Base-by-base conservation (phyloP, 441 rosid species). In the Croton laevigatus region DNA sequence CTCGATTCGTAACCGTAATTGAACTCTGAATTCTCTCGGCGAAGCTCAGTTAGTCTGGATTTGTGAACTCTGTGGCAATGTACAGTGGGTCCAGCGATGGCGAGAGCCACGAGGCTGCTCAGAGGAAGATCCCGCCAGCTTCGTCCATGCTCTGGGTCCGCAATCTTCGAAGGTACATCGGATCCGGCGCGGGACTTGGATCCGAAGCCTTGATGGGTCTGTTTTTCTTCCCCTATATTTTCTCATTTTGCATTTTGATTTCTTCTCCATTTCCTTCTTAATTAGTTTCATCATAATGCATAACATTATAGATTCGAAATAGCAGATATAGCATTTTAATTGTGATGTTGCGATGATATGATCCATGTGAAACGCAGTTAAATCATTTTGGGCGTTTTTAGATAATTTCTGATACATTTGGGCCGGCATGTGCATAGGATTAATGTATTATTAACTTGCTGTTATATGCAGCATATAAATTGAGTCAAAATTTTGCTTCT, bases 131-230 rank as follows among this genome's bases (percentile, higher is more conserved):
- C 79, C 97, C 98, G 6, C 94, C 97, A 13, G 91, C 94, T 44
- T 86, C 98, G 34, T 87, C 99, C 34, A 93, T 95, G 99, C 86
- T 77, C 45, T 95, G 99, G 98, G 99, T 87, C 55, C 86, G 99
- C 20, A 95, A 91, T 62, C 91, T 93, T 76, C 90, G 97, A 11
- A 88, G 97, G 17, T 95, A 73, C 69, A 91, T 95, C 70, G 97
- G 99, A 78, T 91, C 98, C 81, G 97, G 98, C 16, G 85, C 97
- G 20, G 97, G 99, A 2, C 90, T 95, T 34, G 97, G 98, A 84
- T 95, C 98, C 71, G 99, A 95, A 84, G 97, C 98, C 40, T 80
- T 95, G 32, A 93, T 95, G 99, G 99, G 99, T 95, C 59, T 45
- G 87, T 75, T 62, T 20, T 53, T 46, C 52, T 36, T 8, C 49